A percentile compares a stretch with the other conserved stretches of the same genome.
These are phyloP conservation scores for Eucalyptus curtisii DNA, from an alignment of 345 rosid genomes.

Conservation along the genomic window DNA sequence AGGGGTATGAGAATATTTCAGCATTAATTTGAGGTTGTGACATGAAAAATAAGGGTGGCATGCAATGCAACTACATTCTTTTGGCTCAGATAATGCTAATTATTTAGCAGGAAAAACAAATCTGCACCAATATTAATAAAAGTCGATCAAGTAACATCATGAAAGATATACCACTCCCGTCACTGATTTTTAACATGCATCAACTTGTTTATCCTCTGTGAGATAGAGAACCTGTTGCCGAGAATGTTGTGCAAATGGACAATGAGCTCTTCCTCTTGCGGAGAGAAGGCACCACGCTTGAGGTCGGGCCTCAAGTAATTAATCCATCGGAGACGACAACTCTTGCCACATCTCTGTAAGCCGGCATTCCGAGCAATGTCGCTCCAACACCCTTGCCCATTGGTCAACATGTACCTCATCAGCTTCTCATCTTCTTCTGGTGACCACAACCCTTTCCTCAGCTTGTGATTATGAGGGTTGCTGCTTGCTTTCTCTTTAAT, in stretches of 20 bases:
- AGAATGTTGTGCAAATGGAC: slow-evolving; percentile 64
- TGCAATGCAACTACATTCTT: neutral
- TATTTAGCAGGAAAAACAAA: neutral
- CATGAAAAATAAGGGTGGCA: neutral
- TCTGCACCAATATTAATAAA: neutral
- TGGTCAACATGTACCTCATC: slow-evolving; percentile 53
- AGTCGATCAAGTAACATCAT: neutral
- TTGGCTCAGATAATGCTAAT: neutral
- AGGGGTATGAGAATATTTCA: neutral
- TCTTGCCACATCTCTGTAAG: slow-evolving; percentile 68
- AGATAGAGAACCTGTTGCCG: slow-evolving; percentile 49
- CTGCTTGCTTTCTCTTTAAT: neutral
- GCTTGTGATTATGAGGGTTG: slow-evolving; percentile 16
- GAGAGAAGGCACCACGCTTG: slow-evolving; percentile 68
- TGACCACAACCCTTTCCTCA: slow-evolving; percentile 76
- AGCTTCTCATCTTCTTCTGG: slow-evolving; percentile 84
- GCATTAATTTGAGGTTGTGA: neutral
- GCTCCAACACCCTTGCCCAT: slow-evolving; percentile 89
- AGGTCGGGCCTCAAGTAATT: slow-evolving; percentile 78
- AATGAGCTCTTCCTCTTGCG: slow-evolving; percentile 68
- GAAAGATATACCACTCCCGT: neutral
- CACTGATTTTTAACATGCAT: neutral
- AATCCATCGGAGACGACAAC: slow-evolving; percentile 86
- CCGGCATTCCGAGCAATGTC: slow-evolving; percentile 75
- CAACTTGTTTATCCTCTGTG: neutral